Base-by-base conservation (phyloP, 169 alveolate species). In the Babesia microti region DNA sequence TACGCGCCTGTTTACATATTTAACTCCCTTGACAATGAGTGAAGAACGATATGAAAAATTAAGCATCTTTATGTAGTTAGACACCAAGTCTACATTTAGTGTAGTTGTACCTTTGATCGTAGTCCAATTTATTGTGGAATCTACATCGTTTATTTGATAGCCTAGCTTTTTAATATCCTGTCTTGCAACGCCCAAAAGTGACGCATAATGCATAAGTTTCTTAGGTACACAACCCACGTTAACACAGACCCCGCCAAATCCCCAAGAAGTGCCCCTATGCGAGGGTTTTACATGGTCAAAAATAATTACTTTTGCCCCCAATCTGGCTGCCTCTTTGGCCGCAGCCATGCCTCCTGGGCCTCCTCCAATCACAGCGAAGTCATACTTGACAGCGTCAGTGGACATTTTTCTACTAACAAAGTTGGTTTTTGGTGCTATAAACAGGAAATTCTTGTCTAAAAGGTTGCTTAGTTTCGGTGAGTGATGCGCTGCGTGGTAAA, bases 171-270 rank as follows among this genome's bases (percentile, higher is more conserved):
- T 48, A 23, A 53, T 49, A 33, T 65, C 76, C 6, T 56, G 55
- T n/a, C 18, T n/a, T 1, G 75, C 1, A 46, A 59, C 55, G 7
- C 91, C 91, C 39, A 89, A 44, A 7, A 75, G 28, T 6, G 92
- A 95, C 18, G 97, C 91, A 58, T 84, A 92, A 49, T 93, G 98
- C 97, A 95, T 91, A 61, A 95, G 79, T 68, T 93, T 95, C 75
- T 95, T 95, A 9, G 99, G 99, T 21, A 95, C 93, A 59, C 99
- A 95, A 9, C 99, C 99, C 4, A 94, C 99, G 66, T 94, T 94
- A 6, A 95, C 99, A 55, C 99, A 95, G 4, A 98, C 93, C 6
- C 99, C 99, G 33, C 98, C 97, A 6, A 87, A 45, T 6, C 85
- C 79, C 99, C 99, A 95, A 29, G 80, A 78, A 0, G 97, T 83